phyloP scores from a whole-genome alignment of 176 grass and related monocot genomes.

The Poa annua region DNA sequence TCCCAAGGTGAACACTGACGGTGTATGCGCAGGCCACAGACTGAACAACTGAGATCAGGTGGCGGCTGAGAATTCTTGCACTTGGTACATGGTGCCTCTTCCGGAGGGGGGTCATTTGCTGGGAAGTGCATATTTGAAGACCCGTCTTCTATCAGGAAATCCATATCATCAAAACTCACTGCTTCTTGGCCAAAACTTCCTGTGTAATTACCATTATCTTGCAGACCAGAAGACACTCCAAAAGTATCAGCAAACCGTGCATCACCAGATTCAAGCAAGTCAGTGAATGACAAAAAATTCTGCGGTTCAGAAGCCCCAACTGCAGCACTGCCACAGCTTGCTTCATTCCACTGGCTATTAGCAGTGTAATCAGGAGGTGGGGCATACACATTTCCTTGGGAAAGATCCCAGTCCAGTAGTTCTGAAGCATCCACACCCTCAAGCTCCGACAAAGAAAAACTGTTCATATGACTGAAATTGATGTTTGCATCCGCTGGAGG shows the following conservation, averaged over 20 bases:
- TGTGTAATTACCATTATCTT: slow-evolving; percentile 30
- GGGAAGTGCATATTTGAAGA: slow-evolving; percentile 39
- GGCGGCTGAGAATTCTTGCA: slow-evolving; percentile 58
- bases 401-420: slow-evolving; percentile 53
- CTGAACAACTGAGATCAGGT: slow-evolving; percentile 57
- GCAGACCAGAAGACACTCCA: slow-evolving; percentile 42
- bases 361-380: slow-evolving; percentile 23
- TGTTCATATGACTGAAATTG: slow-evolving; percentile 41
- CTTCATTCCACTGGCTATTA: slow-evolving; percentile 49
- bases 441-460: slow-evolving; percentile 44
- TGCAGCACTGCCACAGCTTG: slow-evolving; percentile 44
- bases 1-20: slow-evolving; percentile 70
- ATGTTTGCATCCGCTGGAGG: slow-evolving; percentile 42
- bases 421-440: slow-evolving; percentile 55
- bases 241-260: slow-evolving; percentile 49
- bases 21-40: slow-evolving; percentile 67
- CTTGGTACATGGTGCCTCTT: slow-evolving; percentile 40
- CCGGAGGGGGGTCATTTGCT: slow-evolving; percentile 17
- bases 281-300: slow-evolving; percentile 72
- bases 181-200: slow-evolving; percentile 37
- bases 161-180: slow-evolving; percentile 48
- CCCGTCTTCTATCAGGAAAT: slow-evolving; percentile 35
- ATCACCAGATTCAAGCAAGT: slow-evolving; percentile 70
- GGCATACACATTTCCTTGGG: slow-evolving; percentile 52
- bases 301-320: slow-evolving; percentile 59